These are phyloP conservation scores for Naganishia randhawae DNA, from an alignment of 768 basidiomycete species.

Conservation along the genomic window DNA sequence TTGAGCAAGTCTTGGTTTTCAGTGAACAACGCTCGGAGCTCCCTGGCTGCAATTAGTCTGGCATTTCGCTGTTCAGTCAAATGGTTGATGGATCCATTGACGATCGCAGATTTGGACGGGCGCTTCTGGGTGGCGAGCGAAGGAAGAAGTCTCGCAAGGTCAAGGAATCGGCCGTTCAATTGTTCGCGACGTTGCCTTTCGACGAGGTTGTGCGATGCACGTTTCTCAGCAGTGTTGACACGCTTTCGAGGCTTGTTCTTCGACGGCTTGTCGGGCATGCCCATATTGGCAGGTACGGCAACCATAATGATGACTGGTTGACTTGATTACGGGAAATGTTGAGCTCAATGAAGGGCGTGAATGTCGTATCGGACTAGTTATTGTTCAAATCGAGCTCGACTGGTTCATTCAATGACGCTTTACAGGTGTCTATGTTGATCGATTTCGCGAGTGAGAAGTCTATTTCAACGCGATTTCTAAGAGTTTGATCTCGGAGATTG, in stretches of 20 bases:
- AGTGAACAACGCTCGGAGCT: constrained; percentile 70
- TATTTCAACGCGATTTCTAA: constrained; percentile 4
- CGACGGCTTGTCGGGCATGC: constrained; percentile 24
- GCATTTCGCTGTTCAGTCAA: constrained; percentile 70
- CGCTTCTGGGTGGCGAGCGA: constrained; percentile 85
- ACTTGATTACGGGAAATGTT: not conserved
- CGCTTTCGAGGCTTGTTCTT: constrained; percentile 70
- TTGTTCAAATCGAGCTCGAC: constrained; percentile 32
- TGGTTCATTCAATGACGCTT: constrained; percentile 15
- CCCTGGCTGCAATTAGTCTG: constrained; percentile 72
- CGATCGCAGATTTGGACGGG: constrained; percentile 93
- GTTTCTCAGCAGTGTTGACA: constrained; percentile 92
- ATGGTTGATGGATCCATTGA: constrained; percentile 86
- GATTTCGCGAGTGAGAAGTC: not conserved
- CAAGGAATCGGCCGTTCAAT: constrained; percentile 85
- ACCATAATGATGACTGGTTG: constrained; percentile 17
- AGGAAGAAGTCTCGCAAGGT: constrained; percentile 84
- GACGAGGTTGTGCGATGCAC: constrained; percentile 95
- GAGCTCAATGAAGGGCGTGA: constrained; percentile 35
- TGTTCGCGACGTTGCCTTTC: constrained; percentile 90
- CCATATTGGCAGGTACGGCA: constrained; percentile 1
- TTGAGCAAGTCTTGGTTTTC: constrained; percentile 82
- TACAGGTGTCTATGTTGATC: not conserved
- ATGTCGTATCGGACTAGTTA: constrained; percentile 26
- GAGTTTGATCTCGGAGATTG: not conserved